Evolutionary conservation across 495 filamentous ascomycete species (phyloP).

Genomic region (Thozetella sp.): DNA sequence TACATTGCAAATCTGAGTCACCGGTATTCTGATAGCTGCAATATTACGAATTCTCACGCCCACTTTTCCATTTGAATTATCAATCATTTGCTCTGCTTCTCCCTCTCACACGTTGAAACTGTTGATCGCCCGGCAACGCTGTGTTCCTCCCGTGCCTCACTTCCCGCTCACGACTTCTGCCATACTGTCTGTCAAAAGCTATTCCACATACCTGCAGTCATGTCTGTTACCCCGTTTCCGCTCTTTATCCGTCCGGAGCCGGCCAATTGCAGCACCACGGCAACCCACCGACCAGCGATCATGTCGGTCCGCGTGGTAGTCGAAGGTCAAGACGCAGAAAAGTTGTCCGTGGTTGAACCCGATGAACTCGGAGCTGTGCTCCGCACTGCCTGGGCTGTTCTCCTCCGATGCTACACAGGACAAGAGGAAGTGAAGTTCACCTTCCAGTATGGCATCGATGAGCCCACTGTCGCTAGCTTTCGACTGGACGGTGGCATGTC

Average conservation of each 20-base stretch:
- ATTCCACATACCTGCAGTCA: conserved; percentile 6
- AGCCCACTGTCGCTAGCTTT: conserved; percentile 11
- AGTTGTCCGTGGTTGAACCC: conserved; percentile 9
- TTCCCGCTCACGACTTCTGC: conserved; percentile 9
- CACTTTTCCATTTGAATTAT: neutral
- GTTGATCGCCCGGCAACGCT: neutral
- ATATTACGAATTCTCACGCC: neutral
- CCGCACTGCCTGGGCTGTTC: conserved; percentile 18
- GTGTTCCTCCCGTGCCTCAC: neutral
- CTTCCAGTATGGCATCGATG: conserved; percentile 8
- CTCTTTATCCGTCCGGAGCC: conserved; percentile 8
- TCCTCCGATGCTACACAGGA: conserved; percentile 22
- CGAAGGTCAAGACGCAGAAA: conserved; percentile 4
- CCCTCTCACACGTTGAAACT: neutral
- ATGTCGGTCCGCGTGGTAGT: conserved; percentile 12
- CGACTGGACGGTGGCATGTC: conserved; percentile 7
- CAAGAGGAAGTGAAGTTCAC: conserved; percentile 21
- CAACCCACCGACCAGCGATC: neutral
- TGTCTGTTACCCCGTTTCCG: conserved; percentile 16
- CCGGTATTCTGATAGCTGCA: neutral
- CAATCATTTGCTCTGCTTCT: neutral
- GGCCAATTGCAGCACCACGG: neutral
- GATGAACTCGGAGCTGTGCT: conserved; percentile 11
- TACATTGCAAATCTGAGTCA: neutral
- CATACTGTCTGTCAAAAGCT: conserved; percentile 6